These are phyloP conservation scores for Grigorovia transvaalensis DNA, from an alignment of 805 yeast species.

Conservation along the genomic window DNA sequence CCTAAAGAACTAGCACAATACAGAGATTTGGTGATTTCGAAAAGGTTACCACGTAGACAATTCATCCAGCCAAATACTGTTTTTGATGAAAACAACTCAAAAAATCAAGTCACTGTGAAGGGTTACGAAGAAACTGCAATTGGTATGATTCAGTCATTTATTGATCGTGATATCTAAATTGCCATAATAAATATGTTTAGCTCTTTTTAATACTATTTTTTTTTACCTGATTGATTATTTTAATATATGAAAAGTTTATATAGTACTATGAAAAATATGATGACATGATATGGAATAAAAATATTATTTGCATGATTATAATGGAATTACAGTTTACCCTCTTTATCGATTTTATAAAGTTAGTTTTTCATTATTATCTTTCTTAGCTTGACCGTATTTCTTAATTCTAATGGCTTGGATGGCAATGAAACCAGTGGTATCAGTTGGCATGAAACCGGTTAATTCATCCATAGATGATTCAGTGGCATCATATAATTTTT, in stretches of 20 bases:
- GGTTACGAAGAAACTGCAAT: slow-evolving; percentile 65
- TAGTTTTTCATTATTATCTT: slow-evolving; percentile 53
- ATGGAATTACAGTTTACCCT: background rate
- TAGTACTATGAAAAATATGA: background rate
- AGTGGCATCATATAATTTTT: slow-evolving; percentile 93
- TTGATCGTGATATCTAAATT: slow-evolving; percentile 39
- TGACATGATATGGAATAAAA: background rate
- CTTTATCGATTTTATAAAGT: slow-evolving; percentile 22
- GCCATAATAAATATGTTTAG: too few species aligned
- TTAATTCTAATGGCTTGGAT: slow-evolving; percentile 97
- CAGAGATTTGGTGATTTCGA: slow-evolving; percentile 56
- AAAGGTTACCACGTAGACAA: slow-evolving; percentile 77
- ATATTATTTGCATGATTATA: background rate
- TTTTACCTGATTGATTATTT: background rate
- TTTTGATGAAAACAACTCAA: slow-evolving; percentile 20
- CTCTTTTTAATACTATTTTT: too few species aligned
- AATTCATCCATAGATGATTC: slow-evolving; percentile 99
- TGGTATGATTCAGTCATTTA: slow-evolving; percentile 74
- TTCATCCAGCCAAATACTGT: slow-evolving; percentile 73
- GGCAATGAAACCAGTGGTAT: slow-evolving; percentile 93
- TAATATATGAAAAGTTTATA: background rate
- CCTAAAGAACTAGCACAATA: slow-evolving; percentile 50
- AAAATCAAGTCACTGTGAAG: slow-evolving; percentile 31
- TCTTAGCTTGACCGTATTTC: slow-evolving; percentile 93
- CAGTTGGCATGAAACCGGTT: slow-evolving; percentile 95